Evolutionary conservation across 495 filamentous ascomycete species (phyloP).

Genomic region (Daldinia bambusicola): DNA sequence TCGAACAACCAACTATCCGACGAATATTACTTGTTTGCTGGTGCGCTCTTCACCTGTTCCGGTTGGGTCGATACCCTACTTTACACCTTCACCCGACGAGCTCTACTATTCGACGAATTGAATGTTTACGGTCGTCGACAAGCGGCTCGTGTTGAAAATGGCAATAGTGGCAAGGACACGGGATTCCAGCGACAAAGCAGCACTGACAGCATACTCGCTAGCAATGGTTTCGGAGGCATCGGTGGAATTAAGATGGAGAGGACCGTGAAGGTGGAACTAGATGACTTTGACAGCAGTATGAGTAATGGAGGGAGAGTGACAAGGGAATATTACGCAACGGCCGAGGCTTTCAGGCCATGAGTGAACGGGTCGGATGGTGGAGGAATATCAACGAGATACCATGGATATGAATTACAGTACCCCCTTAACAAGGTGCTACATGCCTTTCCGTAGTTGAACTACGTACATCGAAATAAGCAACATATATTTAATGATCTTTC

Average conservation of each 20-base stretch:
- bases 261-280: constrained; percentile 37
- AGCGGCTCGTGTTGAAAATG: not conserved
- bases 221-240: constrained; percentile 18
- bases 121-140: constrained; percentile 28
- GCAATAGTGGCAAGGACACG: constrained; percentile 8
- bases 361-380: not conserved
- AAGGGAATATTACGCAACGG: constrained; percentile 33
- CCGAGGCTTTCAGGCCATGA: constrained; percentile 22
- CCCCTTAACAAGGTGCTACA: not conserved
- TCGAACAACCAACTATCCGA: constrained; percentile 58
- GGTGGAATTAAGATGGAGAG: constrained; percentile 39
- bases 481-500: not conserved
- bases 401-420: constrained; percentile 9
- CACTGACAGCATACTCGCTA: constrained; percentile 34
- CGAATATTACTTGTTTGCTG: constrained; percentile 68
- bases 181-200: constrained; percentile 39
- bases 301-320: not conserved
- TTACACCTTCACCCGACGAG: constrained; percentile 69
- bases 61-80: constrained; percentile 72
- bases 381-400: not conserved
- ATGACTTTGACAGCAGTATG: constrained; percentile 30
- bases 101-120: constrained; percentile 50
- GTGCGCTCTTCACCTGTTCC: constrained; percentile 70
- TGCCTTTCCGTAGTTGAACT: not conserved
- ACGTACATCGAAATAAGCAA: not conserved